Evolutionary conservation across 305 asterid genomes (phyloP).

Genomic region (Fraxinus angustifolia): DNA sequence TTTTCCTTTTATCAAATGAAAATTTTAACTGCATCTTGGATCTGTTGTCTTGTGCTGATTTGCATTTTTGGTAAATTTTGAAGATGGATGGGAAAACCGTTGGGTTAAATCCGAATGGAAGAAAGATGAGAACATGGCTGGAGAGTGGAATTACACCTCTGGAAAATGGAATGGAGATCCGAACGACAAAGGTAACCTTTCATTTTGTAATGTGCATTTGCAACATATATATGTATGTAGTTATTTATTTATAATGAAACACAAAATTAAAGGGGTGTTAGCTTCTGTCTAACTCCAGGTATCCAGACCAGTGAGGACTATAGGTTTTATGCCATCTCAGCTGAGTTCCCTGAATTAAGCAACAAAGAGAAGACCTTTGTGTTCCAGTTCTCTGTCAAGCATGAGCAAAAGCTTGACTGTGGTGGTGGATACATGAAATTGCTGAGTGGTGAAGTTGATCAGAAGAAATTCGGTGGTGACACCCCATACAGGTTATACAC

Average conservation of each 20-base stretch:
- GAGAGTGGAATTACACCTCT: constrained; percentile 93
- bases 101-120: constrained; percentile 99
- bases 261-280: neutral
- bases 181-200: constrained; percentile 66
- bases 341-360: constrained; percentile 94
- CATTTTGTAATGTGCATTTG: neutral
- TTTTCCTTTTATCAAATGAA: neutral
- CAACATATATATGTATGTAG: neutral
- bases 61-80: neutral
- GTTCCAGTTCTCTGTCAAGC: constrained; percentile 93
- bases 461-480: constrained; percentile 50
- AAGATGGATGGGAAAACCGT: constrained; percentile 88
- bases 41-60: neutral
- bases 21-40: neutral
- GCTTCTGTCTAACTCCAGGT: constrained; percentile 39
- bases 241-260: neutral
- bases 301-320: constrained; percentile 96
- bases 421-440: constrained; percentile 99
- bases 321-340: constrained; percentile 91
- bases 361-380: constrained; percentile 84
- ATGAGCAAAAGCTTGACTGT: constrained; percentile 97
- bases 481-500: constrained; percentile 84
- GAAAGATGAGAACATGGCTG: constrained; percentile 83
- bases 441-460: constrained; percentile 82
- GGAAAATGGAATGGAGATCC: constrained; percentile 94